These are phyloP conservation scores for Evernia prunastri DNA, from an alignment of 495 filamentous ascomycete species.

Conservation along the genomic window DNA sequence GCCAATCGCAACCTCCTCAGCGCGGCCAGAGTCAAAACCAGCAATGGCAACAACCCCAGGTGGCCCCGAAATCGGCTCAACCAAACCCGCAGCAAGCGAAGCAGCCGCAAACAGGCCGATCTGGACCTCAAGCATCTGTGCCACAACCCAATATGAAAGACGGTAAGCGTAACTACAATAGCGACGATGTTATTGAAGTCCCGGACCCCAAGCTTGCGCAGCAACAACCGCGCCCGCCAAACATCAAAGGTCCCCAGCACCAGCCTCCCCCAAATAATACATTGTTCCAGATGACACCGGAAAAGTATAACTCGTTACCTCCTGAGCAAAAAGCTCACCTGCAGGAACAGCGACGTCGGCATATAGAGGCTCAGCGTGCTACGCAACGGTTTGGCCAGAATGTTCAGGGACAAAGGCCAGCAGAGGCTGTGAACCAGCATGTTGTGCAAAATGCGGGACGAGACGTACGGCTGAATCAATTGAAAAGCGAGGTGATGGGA, in stretches of 20 bases:
- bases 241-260: slow-evolving; percentile 20
- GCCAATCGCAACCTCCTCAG: slow-evolving; percentile 10
- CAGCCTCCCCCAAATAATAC: background rate
- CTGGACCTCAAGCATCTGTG: background rate
- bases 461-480: slow-evolving; percentile 18
- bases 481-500: slow-evolving; percentile 38
- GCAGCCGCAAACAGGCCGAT: background rate
- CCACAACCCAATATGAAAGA: slow-evolving; percentile 16
- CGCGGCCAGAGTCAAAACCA: slow-evolving; percentile 17
- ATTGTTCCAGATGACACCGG: slow-evolving; percentile 8
- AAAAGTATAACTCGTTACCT: slow-evolving; percentile 13
- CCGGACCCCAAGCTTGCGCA: slow-evolving; percentile 38
- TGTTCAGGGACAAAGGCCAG: slow-evolving; percentile 33
- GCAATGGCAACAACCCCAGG: slow-evolving; percentile 6
- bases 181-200: slow-evolving; percentile 57
- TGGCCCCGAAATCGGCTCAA: background rate
- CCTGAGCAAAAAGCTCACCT: slow-evolving; percentile 19
- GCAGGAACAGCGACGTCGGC: background rate
- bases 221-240: slow-evolving; percentile 16
- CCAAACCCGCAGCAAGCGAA: slow-evolving; percentile 4
- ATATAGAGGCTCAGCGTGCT: slow-evolving; percentile 26
- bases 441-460: slow-evolving; percentile 1
- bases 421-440: slow-evolving; percentile 14
- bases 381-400: slow-evolving; percentile 29
- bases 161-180: slow-evolving; percentile 48